Evolutionary conservation across 163 green algal genomes (phyloP).

Genomic region (Coccomyxa subellipsoidea): DNA sequence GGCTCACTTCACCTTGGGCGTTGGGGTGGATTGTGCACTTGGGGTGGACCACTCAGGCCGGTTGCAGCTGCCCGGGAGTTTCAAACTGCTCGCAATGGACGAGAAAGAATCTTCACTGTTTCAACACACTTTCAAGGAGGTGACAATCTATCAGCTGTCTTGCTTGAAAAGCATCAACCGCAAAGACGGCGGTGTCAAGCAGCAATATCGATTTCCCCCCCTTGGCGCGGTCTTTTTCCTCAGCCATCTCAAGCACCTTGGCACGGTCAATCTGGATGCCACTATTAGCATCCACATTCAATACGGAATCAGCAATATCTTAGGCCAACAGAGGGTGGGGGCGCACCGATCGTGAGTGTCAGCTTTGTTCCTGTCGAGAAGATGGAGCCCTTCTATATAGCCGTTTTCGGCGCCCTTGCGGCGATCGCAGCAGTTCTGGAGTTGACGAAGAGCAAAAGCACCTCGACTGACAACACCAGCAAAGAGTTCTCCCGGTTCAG

Average conservation of each 20-base stretch:
- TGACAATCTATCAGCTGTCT: background rate
- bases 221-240: no score
- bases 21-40: no score
- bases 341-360: no score
- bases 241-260: no score
- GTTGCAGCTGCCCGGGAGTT: background rate
- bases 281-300: no score
- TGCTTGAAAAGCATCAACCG: background rate
- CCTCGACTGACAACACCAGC: background rate
- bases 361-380: background rate
- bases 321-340: background rate
- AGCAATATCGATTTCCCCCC: no score
- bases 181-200: no score
- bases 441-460: slow-evolving; percentile 39
- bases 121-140: background rate
- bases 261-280: no score
- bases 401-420: slow-evolving; percentile 52
- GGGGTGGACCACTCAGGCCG: no score
- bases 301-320: background rate
- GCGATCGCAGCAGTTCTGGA: slow-evolving; percentile 55
- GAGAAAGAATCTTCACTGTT: background rate
- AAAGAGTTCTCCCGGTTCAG: slow-evolving; percentile 72
- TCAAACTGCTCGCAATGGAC: no score
- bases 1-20: no score
- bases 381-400: slow-evolving; percentile 67